Conservation (phyloP, 345 rosid genomes). For the Angophora floribunda region DNA sequence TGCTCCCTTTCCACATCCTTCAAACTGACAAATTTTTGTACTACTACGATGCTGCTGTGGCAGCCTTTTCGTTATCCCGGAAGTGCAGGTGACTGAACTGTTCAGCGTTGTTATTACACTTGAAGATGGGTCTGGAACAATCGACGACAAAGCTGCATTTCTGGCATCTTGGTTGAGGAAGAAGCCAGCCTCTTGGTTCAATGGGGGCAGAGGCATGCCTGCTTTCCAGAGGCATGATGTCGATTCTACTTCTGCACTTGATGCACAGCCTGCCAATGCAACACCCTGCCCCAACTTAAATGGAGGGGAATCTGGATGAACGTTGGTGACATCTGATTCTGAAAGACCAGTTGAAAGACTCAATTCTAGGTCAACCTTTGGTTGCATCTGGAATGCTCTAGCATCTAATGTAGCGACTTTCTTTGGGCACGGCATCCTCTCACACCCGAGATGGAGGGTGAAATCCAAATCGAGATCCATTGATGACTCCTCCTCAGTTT, state of each 20-base stretch:
- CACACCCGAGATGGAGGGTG: conserved; percentile 74
- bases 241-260: conserved; percentile 43
- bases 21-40: conserved; percentile 75
- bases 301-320: conserved; percentile 20
- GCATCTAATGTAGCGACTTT: conserved; percentile 16
- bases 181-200: conserved; percentile 28
- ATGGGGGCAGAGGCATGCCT: conserved; percentile 22
- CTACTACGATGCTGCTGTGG: conserved; percentile 45
- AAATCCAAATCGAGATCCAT: conserved; percentile 83
- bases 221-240: conserved; percentile 27
- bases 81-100: conserved; percentile 84
- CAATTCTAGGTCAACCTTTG: conserved; percentile 61
- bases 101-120: conserved; percentile 40
- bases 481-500: conserved; percentile 74
- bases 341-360: conserved; percentile 65
- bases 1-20: conserved; percentile 97
- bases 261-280: conserved; percentile 14
- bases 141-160: conserved; percentile 13
- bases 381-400: conserved; percentile 21
- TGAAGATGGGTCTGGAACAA: conserved; percentile 52
- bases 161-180: conserved; percentile 32
- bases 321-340: conserved; percentile 66
- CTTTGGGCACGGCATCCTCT: conserved; percentile 27
- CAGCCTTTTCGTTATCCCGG: conserved; percentile 62
- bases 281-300: conserved; percentile 30